Conservation (phyloP, 495 filamentous ascomycete genomes). For the Podospora comata region DNA sequence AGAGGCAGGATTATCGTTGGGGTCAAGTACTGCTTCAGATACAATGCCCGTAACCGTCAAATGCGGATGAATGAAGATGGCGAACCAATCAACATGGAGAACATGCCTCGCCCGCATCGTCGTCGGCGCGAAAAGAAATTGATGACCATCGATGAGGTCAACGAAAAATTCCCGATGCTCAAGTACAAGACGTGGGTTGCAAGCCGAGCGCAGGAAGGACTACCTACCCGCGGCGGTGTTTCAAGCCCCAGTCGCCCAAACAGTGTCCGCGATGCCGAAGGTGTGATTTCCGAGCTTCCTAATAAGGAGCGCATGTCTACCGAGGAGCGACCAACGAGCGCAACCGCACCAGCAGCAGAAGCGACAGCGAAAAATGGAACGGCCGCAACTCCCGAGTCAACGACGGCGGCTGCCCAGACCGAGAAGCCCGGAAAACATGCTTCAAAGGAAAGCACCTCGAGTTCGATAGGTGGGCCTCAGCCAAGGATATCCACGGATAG, state of each 20-base stretch:
- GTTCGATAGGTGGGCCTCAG: slow-evolving; percentile 17
- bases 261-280: slow-evolving; percentile 63
- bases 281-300: slow-evolving; percentile 43
- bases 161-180: slow-evolving; percentile 88
- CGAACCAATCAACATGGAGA: slow-evolving; percentile 79
- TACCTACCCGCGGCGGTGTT: slow-evolving; percentile 82
- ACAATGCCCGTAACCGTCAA: slow-evolving; percentile 89
- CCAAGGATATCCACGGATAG: slow-evolving; percentile 24
- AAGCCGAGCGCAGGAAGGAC: slow-evolving; percentile 73
- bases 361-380: neutral
- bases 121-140: slow-evolving; percentile 92
- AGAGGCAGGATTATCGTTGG: slow-evolving; percentile 93
- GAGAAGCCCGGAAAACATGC: slow-evolving; percentile 17
- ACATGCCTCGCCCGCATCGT: slow-evolving; percentile 75
- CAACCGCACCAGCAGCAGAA: slow-evolving; percentile 22
- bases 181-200: slow-evolving; percentile 97
- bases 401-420: neutral
- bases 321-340: slow-evolving; percentile 35
- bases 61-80: slow-evolving; percentile 76
- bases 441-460: slow-evolving; percentile 37
- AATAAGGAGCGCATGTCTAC: slow-evolving; percentile 37
- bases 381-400: neutral
- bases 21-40: slow-evolving; percentile 98
- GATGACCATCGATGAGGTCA: slow-evolving; percentile 98
- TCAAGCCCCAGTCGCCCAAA: slow-evolving; percentile 67